Base-by-base conservation (phyloP, 306 rosid species). In the Quercus suber region DNA sequence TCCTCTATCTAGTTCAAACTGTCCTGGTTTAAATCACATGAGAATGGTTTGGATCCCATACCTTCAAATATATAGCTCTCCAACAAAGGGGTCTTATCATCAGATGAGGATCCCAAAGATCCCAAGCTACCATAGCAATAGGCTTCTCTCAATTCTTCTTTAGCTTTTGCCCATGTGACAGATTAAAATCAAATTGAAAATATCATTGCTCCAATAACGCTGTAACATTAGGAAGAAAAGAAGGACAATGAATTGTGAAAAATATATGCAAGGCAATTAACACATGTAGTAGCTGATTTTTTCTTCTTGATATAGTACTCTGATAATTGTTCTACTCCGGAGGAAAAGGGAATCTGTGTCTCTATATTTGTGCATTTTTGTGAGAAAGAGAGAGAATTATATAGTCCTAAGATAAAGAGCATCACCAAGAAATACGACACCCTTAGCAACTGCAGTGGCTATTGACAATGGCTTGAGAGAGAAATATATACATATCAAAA, bases 151-250 rank as follows among this genome's bases (percentile, higher is more conserved):
- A 18, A 77, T 63, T 52, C 35, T 43, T 87, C 90, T 52, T 85
- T 81, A 43, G 87, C 86, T 69, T 87, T 91, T 5, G 88, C 90
- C 93, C 89, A 89, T 73, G 86, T 71, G 5, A 89, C 86, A 14
- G 81, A 88, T 68, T 86, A 89, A 80, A 91, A 89, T 35, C 93
- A 92, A 75, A 86, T 35, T 23, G 92, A 77, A 17, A 92, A 65
- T 28, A 81, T 73, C 20, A 73, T 64, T 73, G 90, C 90, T 75
- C 94, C 92, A 79, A 92, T 33, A 35, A 88, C 76, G 73, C 92
- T 87, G 83, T 76, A 83, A 77, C 73, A 23, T 69, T 49, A 43
- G 13, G 10, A 63, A 71, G 3, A 13, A 33, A 2, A 55, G 43
- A 1, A 55, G 55, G 49, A 15, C 19, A 51, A 0, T 61, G 6